Percentiles rank a stretch among this genome's conserved stretches.
phyloP scores from a whole-genome alignment of 495 filamentous ascomycete genomes.

The Entonaema liquescens region DNA sequence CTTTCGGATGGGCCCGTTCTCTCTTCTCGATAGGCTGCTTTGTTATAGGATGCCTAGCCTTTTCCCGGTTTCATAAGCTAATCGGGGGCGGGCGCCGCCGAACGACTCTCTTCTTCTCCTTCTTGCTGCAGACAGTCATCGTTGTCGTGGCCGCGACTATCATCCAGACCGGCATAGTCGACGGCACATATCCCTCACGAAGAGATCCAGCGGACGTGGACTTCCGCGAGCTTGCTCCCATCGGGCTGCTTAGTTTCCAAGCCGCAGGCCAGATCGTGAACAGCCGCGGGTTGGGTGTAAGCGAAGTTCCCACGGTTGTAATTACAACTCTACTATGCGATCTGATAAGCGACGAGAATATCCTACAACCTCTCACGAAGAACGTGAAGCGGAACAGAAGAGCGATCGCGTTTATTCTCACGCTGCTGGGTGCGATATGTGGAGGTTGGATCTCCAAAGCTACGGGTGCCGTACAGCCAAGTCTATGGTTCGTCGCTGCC shows the following conservation, averaged over 20 bases:
- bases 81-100: constrained; percentile 53
- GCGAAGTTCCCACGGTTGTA: constrained; percentile 77
- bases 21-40: constrained; percentile 45
- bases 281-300: constrained; percentile 68
- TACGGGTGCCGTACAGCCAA: constrained; percentile 40
- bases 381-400: constrained; percentile 74
- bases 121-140: constrained; percentile 64
- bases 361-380: constrained; percentile 54
- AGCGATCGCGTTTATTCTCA: constrained; percentile 61
- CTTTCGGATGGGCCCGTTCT: constrained; percentile 44
- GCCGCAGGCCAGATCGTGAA: constrained; percentile 74
- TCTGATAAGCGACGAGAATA: constrained; percentile 66
- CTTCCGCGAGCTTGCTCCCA: constrained; percentile 58
- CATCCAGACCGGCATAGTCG: constrained; percentile 52
- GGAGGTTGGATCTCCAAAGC: constrained; percentile 66
- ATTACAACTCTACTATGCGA: constrained; percentile 77
- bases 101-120: constrained; percentile 63
- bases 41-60: constrained; percentile 37
- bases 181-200: constrained; percentile 40
- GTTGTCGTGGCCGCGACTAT: constrained; percentile 68
- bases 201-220: constrained; percentile 42
- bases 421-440: constrained; percentile 68
- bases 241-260: constrained; percentile 75
- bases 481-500: constrained; percentile 43
- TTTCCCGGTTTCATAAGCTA: constrained; percentile 41